Percentiles rank a stretch among this genome's conserved stretches.
These are phyloP conservation scores for Multifurca ochricompacta DNA, from an alignment of 768 basidiomycete genomes.

Conservation along the genomic window DNA sequence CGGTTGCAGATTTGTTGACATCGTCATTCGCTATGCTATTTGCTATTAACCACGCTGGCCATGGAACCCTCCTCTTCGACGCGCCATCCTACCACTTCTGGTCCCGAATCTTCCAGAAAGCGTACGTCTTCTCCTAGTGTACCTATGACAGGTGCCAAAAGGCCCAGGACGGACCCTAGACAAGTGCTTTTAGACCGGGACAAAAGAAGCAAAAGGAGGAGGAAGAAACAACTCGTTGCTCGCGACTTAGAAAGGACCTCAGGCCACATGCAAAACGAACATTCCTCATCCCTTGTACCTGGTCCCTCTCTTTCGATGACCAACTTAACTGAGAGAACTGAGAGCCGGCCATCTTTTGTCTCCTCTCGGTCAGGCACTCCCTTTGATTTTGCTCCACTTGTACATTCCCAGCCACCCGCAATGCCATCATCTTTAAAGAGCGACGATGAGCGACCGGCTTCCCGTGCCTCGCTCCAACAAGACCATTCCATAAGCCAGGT, in stretches of 20 bases:
- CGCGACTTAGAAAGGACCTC: background rate
- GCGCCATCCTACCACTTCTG: background rate
- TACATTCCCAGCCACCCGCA: background rate
- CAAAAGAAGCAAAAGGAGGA: conserved; percentile 26
- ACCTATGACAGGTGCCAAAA: background rate
- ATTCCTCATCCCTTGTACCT: background rate
- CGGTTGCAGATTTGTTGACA: no score
- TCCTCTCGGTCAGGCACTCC: background rate
- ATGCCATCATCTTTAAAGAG: background rate
- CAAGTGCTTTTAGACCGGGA: conserved; percentile 15
- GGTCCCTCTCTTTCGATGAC: background rate
- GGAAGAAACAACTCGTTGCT: conserved; percentile 24
- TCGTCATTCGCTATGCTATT: no score
- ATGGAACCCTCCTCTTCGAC: background rate
- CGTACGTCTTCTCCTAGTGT: background rate
- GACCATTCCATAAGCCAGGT: conserved; percentile 7
- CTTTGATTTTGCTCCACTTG: background rate
- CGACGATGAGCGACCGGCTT: background rate
- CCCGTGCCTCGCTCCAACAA: background rate
- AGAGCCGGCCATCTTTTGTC: background rate
- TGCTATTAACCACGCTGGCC: no score
- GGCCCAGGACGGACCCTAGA: background rate
- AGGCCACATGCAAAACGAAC: background rate
- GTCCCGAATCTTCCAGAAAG: background rate
- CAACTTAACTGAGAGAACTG: background rate